phyloP scores from a whole-genome alignment of 208 protist species.

The Leishmania braziliensis region DNA sequence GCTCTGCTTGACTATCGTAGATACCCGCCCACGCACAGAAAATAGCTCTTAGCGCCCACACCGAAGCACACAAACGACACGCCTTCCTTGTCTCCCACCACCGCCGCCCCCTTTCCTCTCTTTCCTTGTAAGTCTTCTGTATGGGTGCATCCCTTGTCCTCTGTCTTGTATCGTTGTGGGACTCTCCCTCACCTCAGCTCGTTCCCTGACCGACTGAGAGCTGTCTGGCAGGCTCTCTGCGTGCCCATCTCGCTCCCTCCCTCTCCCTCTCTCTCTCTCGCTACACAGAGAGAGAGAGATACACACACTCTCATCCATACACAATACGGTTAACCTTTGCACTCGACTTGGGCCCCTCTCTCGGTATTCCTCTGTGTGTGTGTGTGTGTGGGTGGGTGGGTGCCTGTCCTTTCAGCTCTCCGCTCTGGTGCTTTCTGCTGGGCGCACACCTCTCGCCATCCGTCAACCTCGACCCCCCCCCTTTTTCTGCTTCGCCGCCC shows the following conservation, averaged over 20 bases:
- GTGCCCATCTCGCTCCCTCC: no score
- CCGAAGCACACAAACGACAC: not conserved
- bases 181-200: not conserved
- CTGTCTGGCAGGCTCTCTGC: no score
- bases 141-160: not conserved
- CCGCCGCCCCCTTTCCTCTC: not conserved
- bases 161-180: slow-evolving; percentile 3
- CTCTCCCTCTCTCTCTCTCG: no score
- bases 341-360: not conserved
- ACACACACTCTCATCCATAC: no score
- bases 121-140: not conserved
- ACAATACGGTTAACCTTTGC: not conserved
- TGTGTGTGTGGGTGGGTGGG: not conserved
- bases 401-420: not conserved
- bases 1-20: no score
- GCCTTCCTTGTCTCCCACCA: slow-evolving; percentile 8
- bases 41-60: not conserved
- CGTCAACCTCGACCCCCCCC: not conserved
- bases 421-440: not conserved
- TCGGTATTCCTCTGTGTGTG: not conserved
- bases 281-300: no score
- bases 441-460: not conserved
- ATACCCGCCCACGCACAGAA: no score
- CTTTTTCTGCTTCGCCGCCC: not conserved
- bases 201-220: not conserved